Base-by-base conservation (phyloP, 192 early-diverging fungal genomes). In the Entomortierella beljakovae region DNA sequence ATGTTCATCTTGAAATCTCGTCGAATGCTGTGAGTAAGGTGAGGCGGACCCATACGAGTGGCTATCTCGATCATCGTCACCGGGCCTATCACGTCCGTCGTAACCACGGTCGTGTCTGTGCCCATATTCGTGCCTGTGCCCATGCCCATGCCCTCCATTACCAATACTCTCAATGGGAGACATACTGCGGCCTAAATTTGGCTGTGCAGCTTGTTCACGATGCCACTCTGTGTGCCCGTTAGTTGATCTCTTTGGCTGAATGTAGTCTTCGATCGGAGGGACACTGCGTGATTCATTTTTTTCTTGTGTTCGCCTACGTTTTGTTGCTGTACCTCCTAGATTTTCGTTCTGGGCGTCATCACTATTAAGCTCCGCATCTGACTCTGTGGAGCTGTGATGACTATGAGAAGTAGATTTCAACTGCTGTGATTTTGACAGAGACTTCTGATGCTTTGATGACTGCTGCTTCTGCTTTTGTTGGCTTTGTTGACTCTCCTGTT, bases 261-360 rank as follows among this genome's bases (percentile, higher is more conserved):
- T 82, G 25, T 76, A 85, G 59, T 88, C 87, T 51, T 88, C 87
- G 48, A 88, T 88, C 9, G 84, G 81, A 29, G 82, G 85, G 0
- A 87, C 84, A 7, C 38, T 32, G 2, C 42, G 52, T 6, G 37
- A 20, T 11, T 37, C 57, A 33, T 26, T 66, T 32, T 42, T 34
- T 1, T 22, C 23, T 1, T 70, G 75, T 2, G 70, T 57, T 10
- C 63, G 62, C 29, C 75, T 42, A 9, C 75, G 66, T 35, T 79
- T 79, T 20, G 70, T 52, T 18, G 64, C 28, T 8, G 59, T 59
- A 15, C 35, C 29, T 33, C 61, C 61, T 20, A 57, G 37, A 32
- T 50, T 74, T n/a, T 63, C 65, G 6, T 7, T 57, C 37, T 58
- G 57, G 3, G 40, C 22, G 13, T 60, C 49, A 10, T 37, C 25